These are phyloP conservation scores for Sutorius australiensis DNA, from an alignment of 768 basidiomycete genomes.

Conservation along the genomic window DNA sequence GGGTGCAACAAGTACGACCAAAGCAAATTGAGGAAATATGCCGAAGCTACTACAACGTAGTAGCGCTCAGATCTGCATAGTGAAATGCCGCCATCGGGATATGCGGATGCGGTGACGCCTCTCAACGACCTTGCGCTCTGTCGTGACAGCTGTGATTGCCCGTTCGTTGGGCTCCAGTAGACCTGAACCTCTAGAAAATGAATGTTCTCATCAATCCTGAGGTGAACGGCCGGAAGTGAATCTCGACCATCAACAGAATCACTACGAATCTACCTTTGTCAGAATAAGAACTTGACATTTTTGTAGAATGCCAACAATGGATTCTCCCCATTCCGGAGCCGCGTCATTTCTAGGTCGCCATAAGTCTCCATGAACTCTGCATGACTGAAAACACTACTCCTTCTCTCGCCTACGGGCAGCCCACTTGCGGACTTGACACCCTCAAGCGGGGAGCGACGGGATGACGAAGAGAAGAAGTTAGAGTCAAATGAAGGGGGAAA, in stretches of 20 bases:
- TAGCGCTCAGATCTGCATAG: neutral
- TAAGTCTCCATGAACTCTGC: slow-evolving; percentile 86
- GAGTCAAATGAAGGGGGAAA: slow-evolving; percentile 51
- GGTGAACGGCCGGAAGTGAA: neutral
- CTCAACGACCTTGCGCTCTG: neutral
- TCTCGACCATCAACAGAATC: neutral
- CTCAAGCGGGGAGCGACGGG: slow-evolving; percentile 58
- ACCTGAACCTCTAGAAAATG: neutral
- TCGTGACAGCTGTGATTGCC: neutral
- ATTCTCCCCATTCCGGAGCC: slow-evolving; percentile 77
- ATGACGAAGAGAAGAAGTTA: slow-evolving; percentile 62
- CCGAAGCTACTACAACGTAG: neutral
- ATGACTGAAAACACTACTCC: slow-evolving; percentile 82
- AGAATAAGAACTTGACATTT: slow-evolving; percentile 93
- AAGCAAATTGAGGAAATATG: no score
- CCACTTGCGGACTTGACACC: slow-evolving; percentile 74
- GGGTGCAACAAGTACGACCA: neutral
- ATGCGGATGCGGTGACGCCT: neutral
- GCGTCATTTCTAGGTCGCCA: slow-evolving; percentile 68
- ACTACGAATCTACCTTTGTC: slow-evolving; percentile 15
- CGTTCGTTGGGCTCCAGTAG: neutral
- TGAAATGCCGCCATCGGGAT: neutral
- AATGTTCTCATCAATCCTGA: neutral
- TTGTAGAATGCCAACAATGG: slow-evolving; percentile 86
- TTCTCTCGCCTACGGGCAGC: slow-evolving; percentile 74